Percentiles rank a stretch among this genome's conserved stretches.
phyloP scores from a whole-genome alignment of 345 rosid species.

The Barbarea vulgaris region DNA sequence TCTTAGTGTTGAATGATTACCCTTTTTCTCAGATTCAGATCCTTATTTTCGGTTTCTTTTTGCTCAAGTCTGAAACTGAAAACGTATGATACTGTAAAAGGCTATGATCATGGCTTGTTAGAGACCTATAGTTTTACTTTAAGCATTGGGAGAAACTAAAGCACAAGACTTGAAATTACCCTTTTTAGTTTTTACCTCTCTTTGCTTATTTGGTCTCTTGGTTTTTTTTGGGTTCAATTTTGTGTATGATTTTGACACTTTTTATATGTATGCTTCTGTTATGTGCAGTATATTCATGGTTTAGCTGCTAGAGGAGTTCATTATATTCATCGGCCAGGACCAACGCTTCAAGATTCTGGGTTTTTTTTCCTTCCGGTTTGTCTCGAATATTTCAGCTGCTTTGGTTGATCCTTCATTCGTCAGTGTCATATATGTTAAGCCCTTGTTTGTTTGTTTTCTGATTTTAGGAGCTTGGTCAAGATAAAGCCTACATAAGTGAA shows the following conservation, averaged over 20 bases:
- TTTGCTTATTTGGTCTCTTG: no score
- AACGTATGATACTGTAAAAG: constrained; percentile 44
- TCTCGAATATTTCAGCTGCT: constrained; percentile 1
- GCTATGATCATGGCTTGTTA: constrained; percentile 43
- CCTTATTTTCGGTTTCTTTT: not conserved
- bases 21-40: not conserved
- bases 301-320: constrained; percentile 94
- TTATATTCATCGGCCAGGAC: constrained; percentile 89
- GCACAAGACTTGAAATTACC: constrained; percentile 35
- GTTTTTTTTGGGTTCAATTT: not conserved
- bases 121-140: constrained; percentile 16
- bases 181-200: not conserved
- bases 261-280: not conserved
- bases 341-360: constrained; percentile 83
- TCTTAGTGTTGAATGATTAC: not conserved
- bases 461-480: constrained; percentile 86
- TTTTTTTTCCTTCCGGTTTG: constrained; percentile 83
- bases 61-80: constrained; percentile 2
- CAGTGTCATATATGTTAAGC: not conserved
- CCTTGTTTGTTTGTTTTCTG: not conserved
- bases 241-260: not conserved
- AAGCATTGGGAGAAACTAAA: constrained; percentile 4
- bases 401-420: constrained; percentile 3
- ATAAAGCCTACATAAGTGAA: constrained; percentile 89
- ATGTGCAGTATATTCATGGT: constrained; percentile 82